These are phyloP conservation scores for Clarireedia homoeocarpa DNA, from an alignment of 2,329 filamentous ascomycete species.

Conservation along the genomic window DNA sequence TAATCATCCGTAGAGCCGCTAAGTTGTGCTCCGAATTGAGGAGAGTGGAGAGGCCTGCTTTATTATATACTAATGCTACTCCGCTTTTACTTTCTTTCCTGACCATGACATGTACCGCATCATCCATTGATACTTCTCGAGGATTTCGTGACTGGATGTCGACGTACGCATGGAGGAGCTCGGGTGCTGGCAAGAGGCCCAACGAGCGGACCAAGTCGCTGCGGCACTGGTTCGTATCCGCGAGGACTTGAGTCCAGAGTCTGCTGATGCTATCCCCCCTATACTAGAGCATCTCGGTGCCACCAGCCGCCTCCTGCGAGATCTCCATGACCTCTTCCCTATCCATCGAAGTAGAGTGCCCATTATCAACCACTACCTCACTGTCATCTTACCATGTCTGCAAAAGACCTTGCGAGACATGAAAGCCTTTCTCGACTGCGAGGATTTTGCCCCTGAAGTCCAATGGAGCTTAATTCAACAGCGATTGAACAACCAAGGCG, in stretches of 20 bases:
- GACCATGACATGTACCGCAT: not conserved
- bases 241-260: slow-evolving; percentile 34
- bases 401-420: slow-evolving; percentile 47
- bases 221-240: slow-evolving; percentile 43
- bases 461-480: slow-evolving; percentile 55
- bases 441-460: slow-evolving; percentile 37
- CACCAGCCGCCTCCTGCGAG: slow-evolving; percentile 40
- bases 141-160: slow-evolving; percentile 23
- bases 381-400: slow-evolving; percentile 49
- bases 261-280: slow-evolving; percentile 39
- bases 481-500: slow-evolving; percentile 44
- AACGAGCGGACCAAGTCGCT: slow-evolving; percentile 42
- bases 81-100: not conserved
- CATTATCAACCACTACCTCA: slow-evolving; percentile 46
- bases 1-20: slow-evolving; percentile 19
- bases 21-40: not conserved
- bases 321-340: slow-evolving; percentile 47
- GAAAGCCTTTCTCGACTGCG: slow-evolving; percentile 42
- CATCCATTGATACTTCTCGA: not conserved
- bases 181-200: slow-evolving; percentile 48
- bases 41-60: not conserved
- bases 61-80: not conserved
- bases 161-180: slow-evolving; percentile 25
- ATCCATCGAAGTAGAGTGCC: slow-evolving; percentile 43
- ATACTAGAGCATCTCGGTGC: slow-evolving; percentile 32